These are phyloP conservation scores for Sclerotinia glacialis DNA, from an alignment of 2,329 filamentous ascomycete species.

Conservation along the genomic window DNA sequence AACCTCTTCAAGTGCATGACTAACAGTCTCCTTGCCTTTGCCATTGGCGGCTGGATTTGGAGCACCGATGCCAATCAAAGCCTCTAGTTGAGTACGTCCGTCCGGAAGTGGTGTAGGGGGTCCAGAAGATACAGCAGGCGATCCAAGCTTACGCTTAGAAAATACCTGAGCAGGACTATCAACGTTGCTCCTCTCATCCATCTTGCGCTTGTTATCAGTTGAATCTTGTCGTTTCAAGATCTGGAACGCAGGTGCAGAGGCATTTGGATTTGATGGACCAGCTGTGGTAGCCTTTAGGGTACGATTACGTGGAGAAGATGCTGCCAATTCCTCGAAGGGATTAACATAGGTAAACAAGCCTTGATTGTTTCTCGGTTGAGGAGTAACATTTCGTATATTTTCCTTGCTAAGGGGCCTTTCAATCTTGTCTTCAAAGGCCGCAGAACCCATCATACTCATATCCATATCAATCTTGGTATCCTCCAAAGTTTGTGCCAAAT, in stretches of 20 bases:
- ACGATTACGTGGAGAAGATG: constrained; percentile 60
- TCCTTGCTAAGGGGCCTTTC: constrained; percentile 31
- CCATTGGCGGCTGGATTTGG: constrained; percentile 18
- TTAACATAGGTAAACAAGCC: constrained; percentile 67
- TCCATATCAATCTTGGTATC: constrained; percentile 43
- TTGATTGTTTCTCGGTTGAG: constrained; percentile 27
- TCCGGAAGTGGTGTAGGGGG: constrained; percentile 36
- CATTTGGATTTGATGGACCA: constrained; percentile 41
- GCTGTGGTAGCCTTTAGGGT: constrained; percentile 46
- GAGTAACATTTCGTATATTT: constrained; percentile 24
- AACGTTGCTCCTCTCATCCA: constrained; percentile 32
- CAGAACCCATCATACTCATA: constrained; percentile 37
- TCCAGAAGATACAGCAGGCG: constrained; percentile 31
- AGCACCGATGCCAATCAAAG: constrained; percentile 38
- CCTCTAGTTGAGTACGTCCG: constrained; percentile 42
- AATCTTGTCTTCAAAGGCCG: constrained; percentile 27
- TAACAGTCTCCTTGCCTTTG: constrained; percentile 60
- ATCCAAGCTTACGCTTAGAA: constrained; percentile 36
- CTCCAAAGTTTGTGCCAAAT: constrained; percentile 46
- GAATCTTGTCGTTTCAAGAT: constrained; percentile 39
- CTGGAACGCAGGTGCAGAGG: constrained; percentile 35
- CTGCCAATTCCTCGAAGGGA: constrained; percentile 67
- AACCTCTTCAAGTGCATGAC: constrained; percentile 51
- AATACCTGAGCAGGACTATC: constrained; percentile 33
- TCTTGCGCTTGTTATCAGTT: constrained; percentile 37